Conservation (phyloP, 768 basidiomycete species). For the Rhizopogon roseolus region DNA sequence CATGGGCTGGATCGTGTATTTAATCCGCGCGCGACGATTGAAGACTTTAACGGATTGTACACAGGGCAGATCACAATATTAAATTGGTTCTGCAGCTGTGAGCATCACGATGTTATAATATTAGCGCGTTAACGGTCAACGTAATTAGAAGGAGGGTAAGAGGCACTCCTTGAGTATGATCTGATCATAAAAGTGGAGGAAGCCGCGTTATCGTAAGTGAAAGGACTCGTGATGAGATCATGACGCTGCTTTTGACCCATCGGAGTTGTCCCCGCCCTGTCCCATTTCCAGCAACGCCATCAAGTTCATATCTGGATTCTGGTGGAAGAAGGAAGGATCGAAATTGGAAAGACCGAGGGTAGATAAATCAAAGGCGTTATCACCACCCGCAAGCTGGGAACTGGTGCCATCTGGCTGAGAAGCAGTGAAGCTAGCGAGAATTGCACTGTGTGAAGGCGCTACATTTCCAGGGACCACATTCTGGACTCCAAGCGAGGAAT, state of each 20-base stretch:
- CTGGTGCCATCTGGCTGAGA: slow-evolving; percentile 10
- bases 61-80: too few relatives aligned
- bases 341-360: slow-evolving; percentile 43
- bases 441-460: slow-evolving; percentile 34
- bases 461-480: slow-evolving; percentile 14
- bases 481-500: slow-evolving; percentile 27
- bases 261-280: slow-evolving; percentile 16
- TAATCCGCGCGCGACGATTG: too few relatives aligned
- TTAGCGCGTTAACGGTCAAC: too few relatives aligned
- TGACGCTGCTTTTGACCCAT: slow-evolving; percentile 16
- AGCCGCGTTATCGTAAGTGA: not conserved
- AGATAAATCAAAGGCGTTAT: slow-evolving; percentile 44
- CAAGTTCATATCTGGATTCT: slow-evolving; percentile 40
- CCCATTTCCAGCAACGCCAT: slow-evolving; percentile 44
- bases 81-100: too few relatives aligned
- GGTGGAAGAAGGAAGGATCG: slow-evolving; percentile 37
- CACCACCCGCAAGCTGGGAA: slow-evolving; percentile 13
- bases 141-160: too few relatives aligned
- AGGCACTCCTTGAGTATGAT: too few relatives aligned
- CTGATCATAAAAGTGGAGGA: not conserved
- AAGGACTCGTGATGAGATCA: slow-evolving; percentile 5
- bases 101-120: too few relatives aligned
- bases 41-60: too few relatives aligned
- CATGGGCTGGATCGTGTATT: too few relatives aligned
- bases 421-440: slow-evolving; percentile 46